Evolutionary conservation across 2,329 filamentous ascomycete species (phyloP).

Genomic region (Metarhizium brunneum): DNA sequence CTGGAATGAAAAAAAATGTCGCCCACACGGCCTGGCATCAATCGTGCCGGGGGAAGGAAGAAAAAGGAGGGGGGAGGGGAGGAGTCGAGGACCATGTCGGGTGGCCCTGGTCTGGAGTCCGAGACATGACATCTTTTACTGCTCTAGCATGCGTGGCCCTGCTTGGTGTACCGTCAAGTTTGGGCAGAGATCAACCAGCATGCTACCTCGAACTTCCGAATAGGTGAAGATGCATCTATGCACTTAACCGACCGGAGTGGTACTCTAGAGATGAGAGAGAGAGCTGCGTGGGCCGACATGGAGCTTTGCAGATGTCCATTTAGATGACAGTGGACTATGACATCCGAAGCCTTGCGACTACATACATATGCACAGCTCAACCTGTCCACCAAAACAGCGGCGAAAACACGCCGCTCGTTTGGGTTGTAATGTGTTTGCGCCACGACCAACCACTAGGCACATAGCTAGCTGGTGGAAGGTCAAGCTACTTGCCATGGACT

Average conservation of each 20-base stretch:
- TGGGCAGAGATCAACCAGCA: not conserved
- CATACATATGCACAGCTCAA: not conserved
- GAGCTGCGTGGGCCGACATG: not conserved
- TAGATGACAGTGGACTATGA: not conserved
- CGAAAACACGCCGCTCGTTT: not conserved
- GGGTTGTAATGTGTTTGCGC: not conserved
- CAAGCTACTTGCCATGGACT: no score
- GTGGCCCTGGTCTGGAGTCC: not conserved
- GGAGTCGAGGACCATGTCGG: not conserved
- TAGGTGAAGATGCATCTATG: not conserved
- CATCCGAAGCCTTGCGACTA: not conserved
- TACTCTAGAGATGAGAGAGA: not conserved
- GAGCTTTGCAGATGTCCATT: not conserved
- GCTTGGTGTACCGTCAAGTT: not conserved
- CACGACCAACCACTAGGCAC: not conserved
- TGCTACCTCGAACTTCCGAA: not conserved
- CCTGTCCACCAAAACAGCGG: not conserved
- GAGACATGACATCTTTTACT: not conserved
- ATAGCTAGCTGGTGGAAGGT: not conserved
- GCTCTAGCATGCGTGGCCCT: not conserved
- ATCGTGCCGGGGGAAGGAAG: not conserved
- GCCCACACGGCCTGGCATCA: not conserved
- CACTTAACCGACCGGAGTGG: not conserved
- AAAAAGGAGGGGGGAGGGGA: not conserved
- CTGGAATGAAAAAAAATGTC: not conserved